Evolutionary conservation across 2,329 filamentous ascomycete genomes (phyloP).

Genomic region (Aureobasidium sp.): DNA sequence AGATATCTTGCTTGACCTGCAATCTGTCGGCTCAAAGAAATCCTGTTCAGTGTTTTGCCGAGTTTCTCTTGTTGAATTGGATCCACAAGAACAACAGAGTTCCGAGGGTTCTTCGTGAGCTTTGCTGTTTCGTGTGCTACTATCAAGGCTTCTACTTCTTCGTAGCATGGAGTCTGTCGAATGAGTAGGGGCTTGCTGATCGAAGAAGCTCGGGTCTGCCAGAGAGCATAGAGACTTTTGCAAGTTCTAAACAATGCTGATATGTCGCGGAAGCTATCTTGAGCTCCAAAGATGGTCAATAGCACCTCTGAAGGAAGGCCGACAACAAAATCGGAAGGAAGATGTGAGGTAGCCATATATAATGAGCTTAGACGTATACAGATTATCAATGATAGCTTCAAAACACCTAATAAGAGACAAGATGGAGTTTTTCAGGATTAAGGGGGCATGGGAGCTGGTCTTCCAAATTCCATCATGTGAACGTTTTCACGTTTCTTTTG

Average conservation of each 20-base stretch:
- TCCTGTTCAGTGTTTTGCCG: background rate
- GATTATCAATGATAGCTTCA: background rate
- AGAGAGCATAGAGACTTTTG: slow-evolving; percentile 1
- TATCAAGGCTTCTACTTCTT: background rate
- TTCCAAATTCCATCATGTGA: background rate
- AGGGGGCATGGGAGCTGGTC: background rate
- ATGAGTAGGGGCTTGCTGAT: background rate
- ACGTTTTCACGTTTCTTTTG: slow-evolving; percentile 9
- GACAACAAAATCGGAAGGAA: background rate
- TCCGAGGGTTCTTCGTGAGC: background rate
- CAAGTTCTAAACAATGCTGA: background rate
- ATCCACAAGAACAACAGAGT: background rate
- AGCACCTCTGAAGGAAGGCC: slow-evolving; percentile 1
- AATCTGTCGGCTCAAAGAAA: background rate
- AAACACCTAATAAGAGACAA: background rate
- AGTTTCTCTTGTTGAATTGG: background rate
- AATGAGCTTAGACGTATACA: background rate
- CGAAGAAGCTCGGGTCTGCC: background rate
- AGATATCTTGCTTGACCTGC: background rate
- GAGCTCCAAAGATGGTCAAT: slow-evolving; percentile 6
- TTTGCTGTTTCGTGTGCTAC: background rate
- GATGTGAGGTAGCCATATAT: background rate
- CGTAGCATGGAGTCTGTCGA: background rate
- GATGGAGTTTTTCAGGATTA: background rate
- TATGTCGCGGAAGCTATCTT: slow-evolving; percentile 9